Evolutionary conservation across 257 asterid genomes (phyloP).

Genomic region (Nyctanthes arbortristis): DNA sequence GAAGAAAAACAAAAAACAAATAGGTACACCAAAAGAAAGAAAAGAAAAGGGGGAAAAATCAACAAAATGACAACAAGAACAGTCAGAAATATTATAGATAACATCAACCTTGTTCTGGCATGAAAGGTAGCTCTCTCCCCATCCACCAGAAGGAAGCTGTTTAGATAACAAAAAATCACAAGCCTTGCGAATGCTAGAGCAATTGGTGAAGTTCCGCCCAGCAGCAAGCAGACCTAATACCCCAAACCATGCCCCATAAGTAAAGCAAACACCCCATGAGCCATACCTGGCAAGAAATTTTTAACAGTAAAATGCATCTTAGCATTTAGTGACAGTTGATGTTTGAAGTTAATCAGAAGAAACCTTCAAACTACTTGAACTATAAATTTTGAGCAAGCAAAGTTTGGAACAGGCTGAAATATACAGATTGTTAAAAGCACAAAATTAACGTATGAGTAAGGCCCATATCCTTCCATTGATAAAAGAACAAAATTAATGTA

Average conservation of each 20-base stretch:
- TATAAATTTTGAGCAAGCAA: constrained; percentile 13
- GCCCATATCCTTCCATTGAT: constrained; percentile 19
- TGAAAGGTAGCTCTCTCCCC: constrained; percentile 99
- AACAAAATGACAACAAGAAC: background rate
- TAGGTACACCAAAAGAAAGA: constrained; percentile 1
- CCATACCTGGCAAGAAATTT: constrained; percentile 72
- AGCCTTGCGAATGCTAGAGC: constrained; percentile 75
- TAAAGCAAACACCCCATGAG: constrained; percentile 96
- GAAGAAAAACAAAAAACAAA: background rate
- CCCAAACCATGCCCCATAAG: constrained; percentile 95
- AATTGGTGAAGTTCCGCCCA: constrained; percentile 62
- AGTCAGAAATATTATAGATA: background rate
- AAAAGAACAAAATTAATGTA: no score
- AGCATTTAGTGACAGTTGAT: constrained; percentile 9
- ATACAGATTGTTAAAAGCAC: constrained; percentile 4
- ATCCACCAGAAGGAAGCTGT: constrained; percentile 89
- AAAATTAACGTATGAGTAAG: constrained; percentile 10
- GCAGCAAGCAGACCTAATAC: constrained; percentile 82
- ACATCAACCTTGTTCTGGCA: constrained; percentile 81
- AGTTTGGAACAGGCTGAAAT: background rate
- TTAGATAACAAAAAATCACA: constrained; percentile 88
- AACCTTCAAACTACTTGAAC: constrained; percentile 10
- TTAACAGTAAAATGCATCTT: background rate
- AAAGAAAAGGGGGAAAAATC: constrained; percentile 5
- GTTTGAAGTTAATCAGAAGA: background rate